These are phyloP conservation scores for Candida nitratophila DNA, from an alignment of 805 yeast genomes.

Conservation along the genomic window DNA sequence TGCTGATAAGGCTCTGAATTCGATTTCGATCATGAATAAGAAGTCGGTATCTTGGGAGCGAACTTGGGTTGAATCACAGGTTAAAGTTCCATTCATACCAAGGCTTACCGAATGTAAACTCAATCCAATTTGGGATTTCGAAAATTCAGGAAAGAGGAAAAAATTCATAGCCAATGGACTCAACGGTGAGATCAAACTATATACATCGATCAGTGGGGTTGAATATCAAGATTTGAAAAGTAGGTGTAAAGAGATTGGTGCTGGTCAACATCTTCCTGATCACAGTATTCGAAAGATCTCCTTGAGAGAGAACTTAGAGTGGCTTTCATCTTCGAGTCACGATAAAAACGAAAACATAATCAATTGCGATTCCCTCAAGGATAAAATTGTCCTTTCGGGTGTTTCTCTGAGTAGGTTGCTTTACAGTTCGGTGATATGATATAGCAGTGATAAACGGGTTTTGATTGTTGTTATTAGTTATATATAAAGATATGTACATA, in stretches of 20 bases:
- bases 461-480: too few species aligned
- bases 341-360: neutral
- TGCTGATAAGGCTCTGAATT: slow-evolving; percentile 15
- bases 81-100: slow-evolving; percentile 26
- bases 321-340: neutral
- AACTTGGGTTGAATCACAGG: too few species aligned
- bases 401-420: neutral
- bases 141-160: neutral
- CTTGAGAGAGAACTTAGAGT: neutral
- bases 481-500: too few species aligned
- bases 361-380: neutral
- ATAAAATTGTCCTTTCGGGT: too few species aligned
- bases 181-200: slow-evolving; percentile 30
- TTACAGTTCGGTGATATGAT: neutral
- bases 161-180: slow-evolving; percentile 28
- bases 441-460: neutral
- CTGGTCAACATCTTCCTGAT: too few species aligned
- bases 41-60: too few species aligned
- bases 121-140: slow-evolving; percentile 25
- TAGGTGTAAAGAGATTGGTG: too few species aligned
- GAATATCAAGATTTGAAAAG: slow-evolving; percentile 1
- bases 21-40: slow-evolving; percentile 9
- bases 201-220: slow-evolving; percentile 4
- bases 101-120: slow-evolving; percentile 22
- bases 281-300: neutral